Evolutionary conservation across 2,329 filamentous ascomycete genomes (phyloP).

Genomic region (Diaporthe citriasiana): DNA sequence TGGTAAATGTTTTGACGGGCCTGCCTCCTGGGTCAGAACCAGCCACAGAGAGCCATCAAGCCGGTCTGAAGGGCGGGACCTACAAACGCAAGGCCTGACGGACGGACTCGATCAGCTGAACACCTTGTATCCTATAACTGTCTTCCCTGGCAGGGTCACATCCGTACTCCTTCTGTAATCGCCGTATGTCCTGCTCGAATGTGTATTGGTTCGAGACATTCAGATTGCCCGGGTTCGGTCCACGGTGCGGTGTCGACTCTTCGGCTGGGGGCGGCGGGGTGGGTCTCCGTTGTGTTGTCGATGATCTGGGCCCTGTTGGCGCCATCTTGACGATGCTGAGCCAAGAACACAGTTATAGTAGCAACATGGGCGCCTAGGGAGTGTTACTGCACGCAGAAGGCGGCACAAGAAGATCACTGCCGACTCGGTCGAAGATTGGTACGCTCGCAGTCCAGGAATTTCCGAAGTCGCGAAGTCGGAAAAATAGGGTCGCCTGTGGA

Average conservation of each 20-base stretch:
- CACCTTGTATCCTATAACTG: slow-evolving; percentile 83
- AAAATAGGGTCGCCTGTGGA: no score
- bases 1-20: slow-evolving; percentile 91
- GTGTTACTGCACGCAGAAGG: background rate
- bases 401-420: background rate
- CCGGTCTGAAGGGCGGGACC: slow-evolving; percentile 51
- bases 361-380: background rate
- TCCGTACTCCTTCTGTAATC: slow-evolving; percentile 76
- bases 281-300: slow-evolving; percentile 34
- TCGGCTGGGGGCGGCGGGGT: slow-evolving; percentile 35
- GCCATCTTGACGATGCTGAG: slow-evolving; percentile 26
- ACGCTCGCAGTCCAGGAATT: background rate
- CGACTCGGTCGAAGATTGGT: background rate
- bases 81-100: slow-evolving; percentile 84
- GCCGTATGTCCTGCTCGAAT: slow-evolving; percentile 84
- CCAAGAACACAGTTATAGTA: background rate
- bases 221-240: slow-evolving; percentile 63
- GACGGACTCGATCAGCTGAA: slow-evolving; percentile 90
- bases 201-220: slow-evolving; percentile 77
- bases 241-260: slow-evolving; percentile 47
- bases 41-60: background rate
- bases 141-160: slow-evolving; percentile 86
- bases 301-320: slow-evolving; percentile 38
- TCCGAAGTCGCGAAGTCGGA: background rate
- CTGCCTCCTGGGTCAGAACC: slow-evolving; percentile 50